These are phyloP conservation scores for Penicillium sp. DNA, from an alignment of 2,329 filamentous ascomycete genomes.

Conservation along the genomic window DNA sequence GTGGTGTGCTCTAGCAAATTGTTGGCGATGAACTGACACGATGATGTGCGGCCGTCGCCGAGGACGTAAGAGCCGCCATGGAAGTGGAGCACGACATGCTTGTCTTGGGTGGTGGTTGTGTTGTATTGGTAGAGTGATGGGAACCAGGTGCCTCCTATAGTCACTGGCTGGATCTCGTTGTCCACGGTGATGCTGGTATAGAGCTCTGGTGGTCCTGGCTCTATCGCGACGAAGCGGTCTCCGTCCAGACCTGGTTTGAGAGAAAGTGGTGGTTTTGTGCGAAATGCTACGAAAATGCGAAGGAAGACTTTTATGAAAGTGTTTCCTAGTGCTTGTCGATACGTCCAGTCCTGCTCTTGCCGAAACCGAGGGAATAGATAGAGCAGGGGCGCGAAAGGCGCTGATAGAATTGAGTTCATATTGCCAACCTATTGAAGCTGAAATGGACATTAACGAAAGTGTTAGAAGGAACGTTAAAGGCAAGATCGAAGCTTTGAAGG, in stretches of 20 bases:
- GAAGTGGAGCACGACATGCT: constrained; percentile 11
- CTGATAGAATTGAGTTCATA: constrained; percentile 1
- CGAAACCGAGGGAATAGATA: constrained; percentile 3
- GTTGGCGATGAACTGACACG: constrained; percentile 6
- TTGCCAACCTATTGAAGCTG: neutral
- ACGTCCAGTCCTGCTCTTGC: constrained; percentile 10
- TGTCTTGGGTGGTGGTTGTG: constrained; percentile 3
- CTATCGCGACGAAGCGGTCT: constrained; percentile 9
- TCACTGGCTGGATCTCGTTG: constrained; percentile 7
- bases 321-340: constrained; percentile 9
- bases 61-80: constrained; percentile 13
- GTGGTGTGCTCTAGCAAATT: constrained; percentile 5
- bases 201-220: constrained; percentile 3
- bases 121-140: constrained; percentile 5
- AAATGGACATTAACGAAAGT: neutral
- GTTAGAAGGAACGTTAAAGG: neutral
- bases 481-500: neutral
- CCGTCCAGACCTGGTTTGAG: constrained; percentile 8
- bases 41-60: constrained; percentile 8
- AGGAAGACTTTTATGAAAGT: constrained; percentile 5
- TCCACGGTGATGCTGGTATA: constrained; percentile 5
- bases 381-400: constrained; percentile 2
- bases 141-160: constrained; percentile 12
- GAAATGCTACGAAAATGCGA: constrained; percentile 6
- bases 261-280: constrained; percentile 8